Base-by-base conservation (phyloP, 2,329 filamentous ascomycete species). In the Botrytis aclada region DNA sequence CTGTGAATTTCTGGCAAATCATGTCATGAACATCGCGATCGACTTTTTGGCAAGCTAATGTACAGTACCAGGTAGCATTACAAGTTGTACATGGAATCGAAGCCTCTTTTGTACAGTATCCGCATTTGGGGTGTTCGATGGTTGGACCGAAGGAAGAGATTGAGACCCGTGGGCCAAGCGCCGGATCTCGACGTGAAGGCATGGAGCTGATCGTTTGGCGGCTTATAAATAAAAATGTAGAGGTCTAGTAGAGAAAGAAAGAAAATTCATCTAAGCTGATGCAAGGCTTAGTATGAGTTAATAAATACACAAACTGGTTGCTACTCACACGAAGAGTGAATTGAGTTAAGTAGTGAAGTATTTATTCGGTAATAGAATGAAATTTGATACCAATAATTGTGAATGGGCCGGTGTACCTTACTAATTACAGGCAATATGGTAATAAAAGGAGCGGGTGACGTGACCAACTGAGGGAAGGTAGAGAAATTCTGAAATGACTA, bases 1-100 rank as follows among this genome's bases (percentile, higher is more conserved):
- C 47, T 41, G 18, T 41, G 12, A 25, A 69, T 39, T 1, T 56
- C 37, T 69, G 65, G 65, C 65, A 69, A 10, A 69, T 69, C 0
- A 69, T 69, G 6, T 32, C 34, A 69, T 69, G 65, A 16, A 69
- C 47, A 25, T 37, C 3, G n/a, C 34, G 47, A 69, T 69, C 65
- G 14, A 56, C 2, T 10, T 32, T 47, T 37, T 56, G 65, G 7
- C 65, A 69, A 0, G 9, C 1, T 32, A 5, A 2, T 69, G 34
- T 43, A 32, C 65, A 69, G 14, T 69, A 69, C 65, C 65, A 69
- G 6, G 47, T 69, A 12, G 65, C 34, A 41, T 69, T 56, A n/a
- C 65, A 69, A 2, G n/a, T 43, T 41, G 37, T 56, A 7, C 65
- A 69, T 22, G 65, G 65, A 4, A 69, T 56, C 0, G 37, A 69